Evolutionary conservation across 1,139 yeast species (phyloP), one percentile per base, ranked within the genome.

Genomic region (Blastobotrys elegans): DNA sequence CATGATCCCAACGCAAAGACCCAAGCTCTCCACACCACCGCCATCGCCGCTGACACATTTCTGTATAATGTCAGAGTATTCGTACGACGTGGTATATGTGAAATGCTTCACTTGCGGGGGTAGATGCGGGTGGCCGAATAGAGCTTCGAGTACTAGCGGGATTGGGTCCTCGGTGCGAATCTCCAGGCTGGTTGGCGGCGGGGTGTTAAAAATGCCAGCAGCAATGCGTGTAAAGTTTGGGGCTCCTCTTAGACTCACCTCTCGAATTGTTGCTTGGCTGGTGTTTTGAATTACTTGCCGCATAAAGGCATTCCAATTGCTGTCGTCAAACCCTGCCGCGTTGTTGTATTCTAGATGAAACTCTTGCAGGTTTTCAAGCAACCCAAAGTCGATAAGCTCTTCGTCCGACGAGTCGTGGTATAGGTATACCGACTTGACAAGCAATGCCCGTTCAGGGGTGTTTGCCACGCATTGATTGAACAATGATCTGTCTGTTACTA

Each of bases 91-190:
- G 7, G 10, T 3, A 13, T 13, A 11, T 31, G 35, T 14, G 16
- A 33, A 33, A 4, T 33, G 17, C 13, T 33, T 14, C 37, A 33
- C 13, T 3, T 11, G 13, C 7, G 3, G 13, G 2, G 46, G 46
- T 16, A 43, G 17, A 20, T 27, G 21, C 16, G 46, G 46, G 13
- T 34, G 26, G 20, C 36, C 42, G 32, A 20, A 43, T 13, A 43
- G 16, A 6, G 20, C 11, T 8, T 33, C 18, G 4, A 43, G 11
- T 2, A 11, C 4, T 16, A 7, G 13, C 7, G 46, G 41, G 16
- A 43, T 11, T 17, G 18, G 46, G 13, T 24, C 11, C 8, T 34
- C 6, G 16, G 37, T 7, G 3, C 11, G 4, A 14, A 33, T 11
- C 13, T n/a, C 14, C 5, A 33, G 22, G 13, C 16, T 13, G 13